These are phyloP conservation scores for Syzygium aromaticum DNA, from an alignment of 345 rosid genomes.

Conservation along the genomic window DNA sequence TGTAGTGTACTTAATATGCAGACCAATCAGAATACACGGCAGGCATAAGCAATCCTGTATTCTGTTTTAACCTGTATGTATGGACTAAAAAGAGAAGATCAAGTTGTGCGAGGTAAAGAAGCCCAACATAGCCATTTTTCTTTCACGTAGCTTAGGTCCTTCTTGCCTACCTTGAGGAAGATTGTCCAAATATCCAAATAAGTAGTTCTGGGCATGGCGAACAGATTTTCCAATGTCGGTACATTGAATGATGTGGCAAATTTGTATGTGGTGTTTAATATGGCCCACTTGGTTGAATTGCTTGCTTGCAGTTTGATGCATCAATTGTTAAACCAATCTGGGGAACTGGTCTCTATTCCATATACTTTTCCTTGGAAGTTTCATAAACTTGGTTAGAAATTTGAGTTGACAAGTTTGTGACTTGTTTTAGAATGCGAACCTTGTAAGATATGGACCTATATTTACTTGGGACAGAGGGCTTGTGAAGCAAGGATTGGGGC, in stretches of 20 bases:
- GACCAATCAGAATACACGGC: not conserved
- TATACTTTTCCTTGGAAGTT: not conserved
- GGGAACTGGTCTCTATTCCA: not conserved
- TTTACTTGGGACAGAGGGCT: not conserved
- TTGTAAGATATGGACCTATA: not conserved
- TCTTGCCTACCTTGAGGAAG: not conserved
- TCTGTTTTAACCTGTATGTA: not conserved
- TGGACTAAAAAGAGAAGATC: not conserved
- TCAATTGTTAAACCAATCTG: not conserved
- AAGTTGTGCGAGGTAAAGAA: not conserved
- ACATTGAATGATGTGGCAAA: not conserved
- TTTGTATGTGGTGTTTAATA: not conserved
- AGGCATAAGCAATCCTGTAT: not conserved
- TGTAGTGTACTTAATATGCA: not conserved
- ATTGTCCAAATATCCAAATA: not conserved
- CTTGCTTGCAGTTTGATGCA: not conserved
- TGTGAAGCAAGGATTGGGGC: not conserved
- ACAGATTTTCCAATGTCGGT: not conserved
- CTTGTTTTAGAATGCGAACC: not conserved
- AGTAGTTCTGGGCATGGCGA: not conserved
- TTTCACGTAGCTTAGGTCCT: not conserved
- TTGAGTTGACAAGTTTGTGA: not conserved
- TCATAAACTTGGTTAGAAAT: not conserved
- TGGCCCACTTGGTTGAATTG: not conserved
- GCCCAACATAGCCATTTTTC: not conserved